Percentiles rank a stretch among this genome's conserved stretches.
Conservation (phyloP, 768 basidiomycete genomes). For the Mycena indigotica region DNA sequence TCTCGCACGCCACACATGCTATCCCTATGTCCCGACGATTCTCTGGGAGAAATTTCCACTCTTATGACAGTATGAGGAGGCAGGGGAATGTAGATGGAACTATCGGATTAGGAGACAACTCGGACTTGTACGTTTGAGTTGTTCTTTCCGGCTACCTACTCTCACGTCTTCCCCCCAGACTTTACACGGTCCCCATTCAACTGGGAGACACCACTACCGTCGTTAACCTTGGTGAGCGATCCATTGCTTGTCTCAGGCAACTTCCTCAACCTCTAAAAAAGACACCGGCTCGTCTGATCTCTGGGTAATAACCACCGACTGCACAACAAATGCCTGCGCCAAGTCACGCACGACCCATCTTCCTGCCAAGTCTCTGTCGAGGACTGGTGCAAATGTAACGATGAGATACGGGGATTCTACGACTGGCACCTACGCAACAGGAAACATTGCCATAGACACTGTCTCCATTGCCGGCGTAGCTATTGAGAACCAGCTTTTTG, state of each 20-base stretch:
- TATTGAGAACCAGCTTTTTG: conserved; percentile 54
- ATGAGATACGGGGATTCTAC: conserved; percentile 67
- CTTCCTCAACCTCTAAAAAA: conserved; percentile 21
- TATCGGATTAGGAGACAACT: conserved; percentile 35
- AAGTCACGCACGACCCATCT: conserved; percentile 42
- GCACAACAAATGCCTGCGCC: conserved; percentile 42
- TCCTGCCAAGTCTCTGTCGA: conserved; percentile 39
- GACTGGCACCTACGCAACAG: conserved; percentile 63
- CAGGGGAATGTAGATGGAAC: conserved; percentile 35
- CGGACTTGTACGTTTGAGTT: conserved; percentile 18
- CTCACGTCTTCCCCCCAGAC: conserved; percentile 2
- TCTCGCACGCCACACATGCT: conserved; percentile 19
- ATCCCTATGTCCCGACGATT: conserved; percentile 26
- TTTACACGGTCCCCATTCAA: conserved; percentile 49
- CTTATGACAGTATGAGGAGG: conserved; percentile 9
- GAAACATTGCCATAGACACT: conserved; percentile 54
- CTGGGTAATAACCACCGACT: conserved; percentile 63
- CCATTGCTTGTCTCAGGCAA: neutral
- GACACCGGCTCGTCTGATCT: conserved; percentile 76
- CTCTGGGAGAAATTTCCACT: conserved; percentile 19
- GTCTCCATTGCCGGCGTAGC: conserved; percentile 57
- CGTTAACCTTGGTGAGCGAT: conserved; percentile 47
- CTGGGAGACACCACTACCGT: conserved; percentile 45
- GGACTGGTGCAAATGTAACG: conserved; percentile 40
- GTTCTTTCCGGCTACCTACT: neutral